Conservation (phyloP, 495 filamentous ascomycete genomes). For the Penicillium arizonense region DNA sequence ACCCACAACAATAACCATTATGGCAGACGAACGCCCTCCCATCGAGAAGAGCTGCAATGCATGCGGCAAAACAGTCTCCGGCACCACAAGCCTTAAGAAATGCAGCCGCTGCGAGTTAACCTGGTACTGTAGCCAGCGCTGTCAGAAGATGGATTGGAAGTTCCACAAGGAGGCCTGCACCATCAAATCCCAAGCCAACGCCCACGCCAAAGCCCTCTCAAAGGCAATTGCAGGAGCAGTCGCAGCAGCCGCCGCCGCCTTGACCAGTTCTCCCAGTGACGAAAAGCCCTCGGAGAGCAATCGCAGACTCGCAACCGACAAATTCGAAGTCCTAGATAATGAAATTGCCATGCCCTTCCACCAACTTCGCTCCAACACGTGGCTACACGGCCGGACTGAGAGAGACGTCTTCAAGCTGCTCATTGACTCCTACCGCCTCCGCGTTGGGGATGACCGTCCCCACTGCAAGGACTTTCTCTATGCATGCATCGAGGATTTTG, state of each 20-base stretch:
- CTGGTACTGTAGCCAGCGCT: not conserved
- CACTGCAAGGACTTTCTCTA: not conserved
- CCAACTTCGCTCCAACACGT: not conserved
- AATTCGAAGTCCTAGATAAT: not conserved
- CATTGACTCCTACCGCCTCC: not conserved
- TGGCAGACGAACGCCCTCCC: too few relatives aligned
- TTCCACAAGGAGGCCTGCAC: not conserved
- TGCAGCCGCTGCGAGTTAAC: not conserved
- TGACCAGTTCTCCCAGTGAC: too few relatives aligned
- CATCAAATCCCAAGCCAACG: not conserved
- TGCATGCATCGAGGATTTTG: not conserved
- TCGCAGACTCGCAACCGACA: too few relatives aligned
- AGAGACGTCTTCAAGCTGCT: not conserved
- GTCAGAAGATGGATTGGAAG: not conserved
- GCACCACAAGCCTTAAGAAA: not conserved
- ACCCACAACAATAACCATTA: too few relatives aligned
- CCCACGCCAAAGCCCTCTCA: too few relatives aligned
- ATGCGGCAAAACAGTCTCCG: not conserved
- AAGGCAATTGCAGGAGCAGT: too few relatives aligned
- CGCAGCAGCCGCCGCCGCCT: too few relatives aligned
- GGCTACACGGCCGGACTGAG: not conserved
- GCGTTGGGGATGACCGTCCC: not conserved
- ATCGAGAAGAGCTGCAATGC: not conserved
- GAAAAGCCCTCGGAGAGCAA: too few relatives aligned
- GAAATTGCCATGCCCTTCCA: not conserved